Conservation (phyloP, 805 yeast genomes). For the Ogataea polymorpha region DNA sequence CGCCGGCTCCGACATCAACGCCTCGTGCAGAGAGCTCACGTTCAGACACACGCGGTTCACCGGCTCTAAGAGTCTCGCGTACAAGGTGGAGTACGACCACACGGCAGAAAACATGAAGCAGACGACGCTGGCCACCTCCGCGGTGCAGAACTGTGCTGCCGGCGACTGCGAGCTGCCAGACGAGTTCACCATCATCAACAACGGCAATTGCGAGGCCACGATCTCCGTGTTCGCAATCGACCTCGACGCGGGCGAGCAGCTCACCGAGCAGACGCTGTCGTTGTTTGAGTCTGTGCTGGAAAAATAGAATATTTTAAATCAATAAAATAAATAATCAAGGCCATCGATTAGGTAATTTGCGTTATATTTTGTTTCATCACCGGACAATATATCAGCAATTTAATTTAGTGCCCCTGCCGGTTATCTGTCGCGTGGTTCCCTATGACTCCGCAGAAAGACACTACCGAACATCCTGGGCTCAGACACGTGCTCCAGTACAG, state of each 20-base stretch:
- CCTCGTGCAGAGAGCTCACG: constrained; percentile 40
- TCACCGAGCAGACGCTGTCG: constrained; percentile 8
- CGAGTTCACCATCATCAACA: constrained; percentile 35
- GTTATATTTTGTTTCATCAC: not conserved
- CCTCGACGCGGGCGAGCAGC: constrained; percentile 34
- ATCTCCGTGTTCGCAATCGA: constrained; percentile 49
- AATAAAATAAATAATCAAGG: not conserved
- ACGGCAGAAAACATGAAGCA: constrained; percentile 33
- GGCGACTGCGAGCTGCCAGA: constrained; percentile 46
- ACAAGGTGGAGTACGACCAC: constrained; percentile 38
- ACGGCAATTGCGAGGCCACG: constrained; percentile 39
- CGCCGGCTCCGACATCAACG: constrained; percentile 39
- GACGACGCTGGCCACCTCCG: constrained; percentile 19
- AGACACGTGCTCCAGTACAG: constrained; percentile 2
- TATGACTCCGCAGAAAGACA: constrained; percentile 8
- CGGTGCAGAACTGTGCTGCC: constrained; percentile 30
- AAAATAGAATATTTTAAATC: constrained; percentile 1
- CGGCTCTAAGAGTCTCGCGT: constrained; percentile 37
- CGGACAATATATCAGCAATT: not conserved
- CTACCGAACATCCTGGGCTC: constrained; percentile 1
- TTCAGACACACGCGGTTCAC: constrained; percentile 45
- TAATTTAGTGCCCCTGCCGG: not conserved
- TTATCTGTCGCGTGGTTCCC: not conserved
- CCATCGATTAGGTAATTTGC: not conserved
- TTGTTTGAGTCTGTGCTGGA: constrained; percentile 17